These are phyloP conservation scores for Rhodotorula sphaerocarpa DNA, from an alignment of 768 basidiomycete species.

Conservation along the genomic window DNA sequence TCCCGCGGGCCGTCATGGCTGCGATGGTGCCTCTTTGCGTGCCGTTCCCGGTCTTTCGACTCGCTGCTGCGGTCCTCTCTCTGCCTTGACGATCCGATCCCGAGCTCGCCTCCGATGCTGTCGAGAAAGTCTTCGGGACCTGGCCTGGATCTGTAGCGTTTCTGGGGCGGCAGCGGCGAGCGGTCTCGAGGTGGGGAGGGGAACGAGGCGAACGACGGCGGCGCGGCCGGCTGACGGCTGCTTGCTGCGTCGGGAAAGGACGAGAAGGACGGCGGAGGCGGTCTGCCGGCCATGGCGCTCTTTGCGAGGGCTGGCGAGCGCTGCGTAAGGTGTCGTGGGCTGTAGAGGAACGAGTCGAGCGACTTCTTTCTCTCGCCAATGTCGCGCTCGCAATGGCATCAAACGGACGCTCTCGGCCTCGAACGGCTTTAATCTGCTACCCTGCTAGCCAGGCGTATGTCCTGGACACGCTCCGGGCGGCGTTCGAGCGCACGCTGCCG, in stretches of 20 bases:
- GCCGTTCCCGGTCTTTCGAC: neutral
- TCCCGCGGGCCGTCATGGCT: neutral
- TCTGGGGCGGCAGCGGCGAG: neutral
- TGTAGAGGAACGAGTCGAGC: no score
- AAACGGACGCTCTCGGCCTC: neutral
- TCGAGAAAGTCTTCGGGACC: conserved; percentile 20
- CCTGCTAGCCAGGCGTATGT: conserved; percentile 18
- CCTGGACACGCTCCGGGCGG: conserved; percentile 8
- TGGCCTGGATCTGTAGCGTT: neutral
- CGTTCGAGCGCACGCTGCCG: conserved; percentile 16
- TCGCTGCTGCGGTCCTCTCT: neutral
- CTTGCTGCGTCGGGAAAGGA: conserved; percentile 14
- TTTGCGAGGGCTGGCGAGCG: no score
- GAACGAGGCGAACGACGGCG: conserved; percentile 23
- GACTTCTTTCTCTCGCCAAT: no score
- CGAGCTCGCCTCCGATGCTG: conserved; percentile 12
- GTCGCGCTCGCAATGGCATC: no score
- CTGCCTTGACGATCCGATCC: neutral
- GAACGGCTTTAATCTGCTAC: conserved; percentile 16
- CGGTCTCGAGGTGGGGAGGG: conserved; percentile 15
- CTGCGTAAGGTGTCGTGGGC: no score
- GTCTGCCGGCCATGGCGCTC: neutral
- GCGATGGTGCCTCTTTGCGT: conserved; percentile 6
- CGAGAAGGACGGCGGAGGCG: conserved; percentile 15
- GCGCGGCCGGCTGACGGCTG: neutral